Percentiles rank a stretch among this genome's conserved stretches.
Evolutionary conservation across 2,329 filamentous ascomycete species (phyloP).

Genomic region (Sporothrix euskadiensis): DNA sequence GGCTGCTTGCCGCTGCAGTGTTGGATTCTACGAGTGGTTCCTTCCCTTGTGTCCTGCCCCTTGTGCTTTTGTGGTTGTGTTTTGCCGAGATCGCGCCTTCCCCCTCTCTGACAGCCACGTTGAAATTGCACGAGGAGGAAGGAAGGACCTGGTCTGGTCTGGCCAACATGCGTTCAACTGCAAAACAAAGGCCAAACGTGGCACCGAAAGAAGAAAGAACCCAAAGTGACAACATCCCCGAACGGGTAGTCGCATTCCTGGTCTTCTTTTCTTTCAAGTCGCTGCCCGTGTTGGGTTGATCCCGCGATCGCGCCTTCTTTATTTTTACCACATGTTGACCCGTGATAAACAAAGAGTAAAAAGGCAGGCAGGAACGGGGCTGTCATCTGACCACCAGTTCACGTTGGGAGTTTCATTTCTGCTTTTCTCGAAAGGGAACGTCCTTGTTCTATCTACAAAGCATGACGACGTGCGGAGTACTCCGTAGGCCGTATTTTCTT

Average conservation of each 20-base stretch:
- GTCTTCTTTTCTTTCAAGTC: not conserved
- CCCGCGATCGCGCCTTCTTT: not conserved
- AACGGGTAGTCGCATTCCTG: not conserved
- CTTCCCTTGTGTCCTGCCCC: not conserved
- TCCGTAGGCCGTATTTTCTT: not conserved
- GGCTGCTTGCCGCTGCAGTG: not conserved
- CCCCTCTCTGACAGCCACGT: slow-evolving; percentile 3
- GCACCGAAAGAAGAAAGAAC: not conserved
- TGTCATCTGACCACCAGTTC: not conserved
- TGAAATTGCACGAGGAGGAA: slow-evolving; percentile 22
- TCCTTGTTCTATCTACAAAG: not conserved
- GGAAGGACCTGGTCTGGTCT: not conserved
- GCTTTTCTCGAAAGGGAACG: not conserved
- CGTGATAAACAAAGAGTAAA: slow-evolving; percentile 10
- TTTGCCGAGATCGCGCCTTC: slow-evolving; percentile 26
- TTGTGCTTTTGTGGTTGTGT: not conserved
- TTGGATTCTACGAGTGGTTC: not conserved
- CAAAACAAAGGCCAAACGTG: slow-evolving; percentile 10
- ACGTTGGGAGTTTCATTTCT: not conserved
- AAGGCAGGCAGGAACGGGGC: not conserved
- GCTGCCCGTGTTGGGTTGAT: not conserved
- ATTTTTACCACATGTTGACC: not conserved
- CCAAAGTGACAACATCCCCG: not conserved
- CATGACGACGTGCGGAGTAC: not conserved
- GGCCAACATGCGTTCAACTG: not conserved